Conservation (phyloP, 2,329 filamentous ascomycete genomes). For the Capronia coronata region DNA sequence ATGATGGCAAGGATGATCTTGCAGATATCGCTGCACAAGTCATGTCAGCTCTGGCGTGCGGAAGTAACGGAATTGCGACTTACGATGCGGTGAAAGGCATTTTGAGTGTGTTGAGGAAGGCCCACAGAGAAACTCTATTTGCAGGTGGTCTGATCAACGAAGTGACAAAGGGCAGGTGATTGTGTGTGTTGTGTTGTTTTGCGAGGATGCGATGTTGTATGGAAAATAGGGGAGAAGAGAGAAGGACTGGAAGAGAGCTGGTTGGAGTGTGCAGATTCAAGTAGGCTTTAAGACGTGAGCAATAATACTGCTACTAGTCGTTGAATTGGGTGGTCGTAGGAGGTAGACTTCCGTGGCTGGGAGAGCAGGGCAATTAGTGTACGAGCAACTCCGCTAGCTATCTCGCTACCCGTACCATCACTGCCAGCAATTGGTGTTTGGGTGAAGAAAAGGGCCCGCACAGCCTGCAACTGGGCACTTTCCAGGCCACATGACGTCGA, state of each 20-base stretch:
- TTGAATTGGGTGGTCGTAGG: neutral
- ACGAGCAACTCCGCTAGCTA: neutral
- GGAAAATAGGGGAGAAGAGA: neutral
- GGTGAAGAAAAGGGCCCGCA: neutral
- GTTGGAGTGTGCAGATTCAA: neutral
- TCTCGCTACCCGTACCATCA: too few species aligned
- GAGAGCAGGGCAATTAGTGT: neutral
- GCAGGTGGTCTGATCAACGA: neutral
- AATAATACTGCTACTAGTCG: too few species aligned
- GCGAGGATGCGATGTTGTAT: neutral
- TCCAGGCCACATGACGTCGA: neutral
- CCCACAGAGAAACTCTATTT: neutral
- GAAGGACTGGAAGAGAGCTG: neutral
- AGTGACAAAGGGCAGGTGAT: neutral
- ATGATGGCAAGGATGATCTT: conserved; percentile 84
- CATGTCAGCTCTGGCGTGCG: conserved; percentile 17
- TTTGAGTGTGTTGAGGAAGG: neutral
- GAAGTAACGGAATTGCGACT: conserved; percentile 31
- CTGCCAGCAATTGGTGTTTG: too few species aligned
- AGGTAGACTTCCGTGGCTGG: neutral
- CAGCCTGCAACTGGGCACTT: neutral
- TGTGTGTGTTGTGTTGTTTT: neutral
- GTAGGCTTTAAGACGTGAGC: neutral
- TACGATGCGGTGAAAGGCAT: conserved; percentile 49
- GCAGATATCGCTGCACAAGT: conserved; percentile 58